These are phyloP conservation scores for Bassia scoparia DNA, from an alignment of 148 eudicot species.

Conservation along the genomic window DNA sequence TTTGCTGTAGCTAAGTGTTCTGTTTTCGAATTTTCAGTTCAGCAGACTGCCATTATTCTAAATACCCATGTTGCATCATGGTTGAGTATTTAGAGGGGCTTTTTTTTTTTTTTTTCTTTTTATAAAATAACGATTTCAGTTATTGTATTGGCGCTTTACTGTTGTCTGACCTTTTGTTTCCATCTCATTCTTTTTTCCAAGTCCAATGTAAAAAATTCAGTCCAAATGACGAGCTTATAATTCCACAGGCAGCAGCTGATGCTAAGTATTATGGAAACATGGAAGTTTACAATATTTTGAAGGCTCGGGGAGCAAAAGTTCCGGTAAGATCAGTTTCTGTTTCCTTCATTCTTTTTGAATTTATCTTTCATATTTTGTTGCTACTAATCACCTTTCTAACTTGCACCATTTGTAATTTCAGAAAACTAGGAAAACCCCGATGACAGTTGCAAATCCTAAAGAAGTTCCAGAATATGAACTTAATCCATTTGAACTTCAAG, in stretches of 20 bases:
- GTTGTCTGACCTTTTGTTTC: background rate
- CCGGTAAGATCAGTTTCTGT: constrained; percentile 47
- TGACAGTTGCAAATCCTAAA: constrained; percentile 91
- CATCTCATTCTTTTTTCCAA: background rate
- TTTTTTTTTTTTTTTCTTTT: no score
- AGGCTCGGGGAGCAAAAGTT: constrained; percentile 89
- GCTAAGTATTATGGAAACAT: constrained; percentile 87
- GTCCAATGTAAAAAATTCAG: constrained; percentile 2
- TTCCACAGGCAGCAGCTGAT: constrained; percentile 89
- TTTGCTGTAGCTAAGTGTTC: background rate
- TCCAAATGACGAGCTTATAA: constrained; percentile 8
- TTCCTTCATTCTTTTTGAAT: background rate
- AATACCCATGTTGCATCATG: background rate
- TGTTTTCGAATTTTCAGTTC: background rate
- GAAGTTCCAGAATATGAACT: constrained; percentile 99
- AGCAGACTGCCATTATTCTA: background rate
- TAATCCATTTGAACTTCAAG: constrained; percentile 90
- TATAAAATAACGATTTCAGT: no score
- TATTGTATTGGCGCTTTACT: background rate
- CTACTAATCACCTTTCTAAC: background rate
- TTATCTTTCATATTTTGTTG: constrained; percentile 6
- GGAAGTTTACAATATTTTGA: constrained; percentile 79
- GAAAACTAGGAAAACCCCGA: constrained; percentile 91
- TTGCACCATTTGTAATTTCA: constrained; percentile 25
- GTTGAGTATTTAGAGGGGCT: no score